Evolutionary conservation across 2,329 filamentous ascomycete genomes (phyloP), one percentile per base, ranked within the genome.

Genomic region (Botrytis porri): DNA sequence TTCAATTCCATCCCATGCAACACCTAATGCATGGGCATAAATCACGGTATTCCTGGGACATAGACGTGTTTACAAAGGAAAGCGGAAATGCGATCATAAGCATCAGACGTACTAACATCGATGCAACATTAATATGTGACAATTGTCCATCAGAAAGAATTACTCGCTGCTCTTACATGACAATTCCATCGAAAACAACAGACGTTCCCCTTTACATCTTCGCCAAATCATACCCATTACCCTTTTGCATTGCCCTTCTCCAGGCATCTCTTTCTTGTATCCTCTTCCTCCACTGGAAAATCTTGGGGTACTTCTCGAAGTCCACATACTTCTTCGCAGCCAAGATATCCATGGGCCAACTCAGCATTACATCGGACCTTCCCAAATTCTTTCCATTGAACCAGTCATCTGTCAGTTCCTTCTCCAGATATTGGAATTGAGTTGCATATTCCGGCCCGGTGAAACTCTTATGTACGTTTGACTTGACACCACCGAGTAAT

Each of bases 361-460:
- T 80, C 65, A 82, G 59, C 73, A 81, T 80, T 22, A 83, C 75
- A 78, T 83, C 82, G 16, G 75, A 73, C 69, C 80, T 75, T 6
- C 82, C 81, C 25, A 80, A 73, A 20, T 76, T 57, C 64, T 75
- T 73, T 9, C 82, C 82, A 71, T 79, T 79, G 59, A 81, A 81
- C 78, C 77, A 80, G 22, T 77, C 74, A 18, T 78, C 77, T 14
- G 73, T 76, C 57, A 80, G 71, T 63, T 79, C 75, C 16, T 63
- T 67, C 72, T 79, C 74, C 69, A 81, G 54, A 65, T 75, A 78
- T 35, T 63, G 45, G 61, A 81, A 61, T 32, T 63, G 71, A 32
- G 75, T 76, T 71, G 73, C 51, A 41, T 78, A 77, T 73, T 81
- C 79, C 16, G 73, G 74, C 0, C 59, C 70, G 20, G 76, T 76